Evolutionary conservation across 2,329 filamentous ascomycete genomes (phyloP), one percentile per base, ranked within the genome.

Genomic region (Talaromyces sp.): DNA sequence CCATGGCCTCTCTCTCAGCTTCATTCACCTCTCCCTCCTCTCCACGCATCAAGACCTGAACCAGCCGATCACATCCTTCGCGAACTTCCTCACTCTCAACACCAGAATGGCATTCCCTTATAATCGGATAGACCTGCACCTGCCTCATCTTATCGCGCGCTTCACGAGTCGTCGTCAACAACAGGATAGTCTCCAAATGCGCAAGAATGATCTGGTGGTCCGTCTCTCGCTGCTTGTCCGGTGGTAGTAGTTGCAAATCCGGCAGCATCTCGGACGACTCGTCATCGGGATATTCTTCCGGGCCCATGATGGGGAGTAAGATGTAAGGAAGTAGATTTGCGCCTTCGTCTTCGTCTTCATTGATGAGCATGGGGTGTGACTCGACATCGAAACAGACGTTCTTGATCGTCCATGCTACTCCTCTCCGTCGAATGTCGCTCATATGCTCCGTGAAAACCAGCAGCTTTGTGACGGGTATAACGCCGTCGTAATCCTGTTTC

Each of bases 351-450:
- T 88, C 88, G 19, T 89, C 86, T 61, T 91, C 88, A 0, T 86
- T 84, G 54, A 97, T 79, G 62, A 97, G 88, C 1, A 84, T 80
- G 0, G 86, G 82, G 72, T 98, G 94, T 0, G 89, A 85, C 2
- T 86, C 79, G 5, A 94, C 79, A 72, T 96, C 91, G 74, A 99
- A 98, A 6, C 92, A 88, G 34, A 91, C 88, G 74, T 99, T 99
- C 78, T 98, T 98, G 76, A 99, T 92, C 10, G 92, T 95, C 67
- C 89, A 93, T 7, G 94, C 94, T n/a, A 97, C 93, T n/a, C 95
- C 95, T 72, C 92, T 92, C 63, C 95, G 85, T 64, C 95, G 87
- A 65, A 97, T 88, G 31, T 90, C 85, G 2, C 91, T 96, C 71
- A 86, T 84, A 80, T 97, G 92, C 77, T 96, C 92, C 1, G 95